Evolutionary conservation across 495 filamentous ascomycete species (phyloP).

Genomic region (Penicillium coprophilum): DNA sequence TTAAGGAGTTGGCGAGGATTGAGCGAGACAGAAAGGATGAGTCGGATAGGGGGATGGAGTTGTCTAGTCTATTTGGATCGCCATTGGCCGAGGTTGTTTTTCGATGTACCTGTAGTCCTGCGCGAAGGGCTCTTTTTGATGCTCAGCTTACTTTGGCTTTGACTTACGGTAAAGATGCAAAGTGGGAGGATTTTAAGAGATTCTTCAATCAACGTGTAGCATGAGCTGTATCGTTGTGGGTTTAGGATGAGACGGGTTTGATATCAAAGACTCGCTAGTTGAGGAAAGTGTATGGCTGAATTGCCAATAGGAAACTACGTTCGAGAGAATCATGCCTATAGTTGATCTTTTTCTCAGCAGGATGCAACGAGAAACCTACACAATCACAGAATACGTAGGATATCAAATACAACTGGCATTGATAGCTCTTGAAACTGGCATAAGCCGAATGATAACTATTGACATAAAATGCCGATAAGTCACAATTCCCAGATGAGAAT

Average conservation of each 20-base stretch:
- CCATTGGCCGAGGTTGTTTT: constrained; percentile 2
- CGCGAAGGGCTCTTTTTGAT: constrained; percentile 8
- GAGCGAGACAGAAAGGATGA: neutral
- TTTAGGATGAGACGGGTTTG: too few relatives aligned
- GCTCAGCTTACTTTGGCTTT: constrained; percentile 6
- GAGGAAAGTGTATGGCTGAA: neutral
- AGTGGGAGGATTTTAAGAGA: constrained; percentile 9
- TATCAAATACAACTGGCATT: constrained; percentile 10
- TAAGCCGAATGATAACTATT: constrained; percentile 20
- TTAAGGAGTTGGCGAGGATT: constrained; percentile 3
- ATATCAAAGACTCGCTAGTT: too few relatives aligned
- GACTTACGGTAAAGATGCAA: constrained; percentile 3
- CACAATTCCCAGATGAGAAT: constrained; percentile 7
- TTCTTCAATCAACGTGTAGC: neutral
- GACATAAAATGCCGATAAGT: constrained; percentile 21
- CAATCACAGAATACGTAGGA: neutral
- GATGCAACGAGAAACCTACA: neutral
- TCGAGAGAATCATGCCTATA: too few relatives aligned
- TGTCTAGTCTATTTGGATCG: constrained; percentile 9
- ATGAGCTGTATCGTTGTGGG: too few relatives aligned
- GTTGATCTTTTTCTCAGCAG: neutral
- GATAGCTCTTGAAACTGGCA: constrained; percentile 26
- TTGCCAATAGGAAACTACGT: neutral
- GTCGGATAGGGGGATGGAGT: neutral
- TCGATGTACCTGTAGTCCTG: constrained; percentile 13